Conservation (phyloP, 495 filamentous ascomycete species). For the Trichocladium uniseriatum region DNA sequence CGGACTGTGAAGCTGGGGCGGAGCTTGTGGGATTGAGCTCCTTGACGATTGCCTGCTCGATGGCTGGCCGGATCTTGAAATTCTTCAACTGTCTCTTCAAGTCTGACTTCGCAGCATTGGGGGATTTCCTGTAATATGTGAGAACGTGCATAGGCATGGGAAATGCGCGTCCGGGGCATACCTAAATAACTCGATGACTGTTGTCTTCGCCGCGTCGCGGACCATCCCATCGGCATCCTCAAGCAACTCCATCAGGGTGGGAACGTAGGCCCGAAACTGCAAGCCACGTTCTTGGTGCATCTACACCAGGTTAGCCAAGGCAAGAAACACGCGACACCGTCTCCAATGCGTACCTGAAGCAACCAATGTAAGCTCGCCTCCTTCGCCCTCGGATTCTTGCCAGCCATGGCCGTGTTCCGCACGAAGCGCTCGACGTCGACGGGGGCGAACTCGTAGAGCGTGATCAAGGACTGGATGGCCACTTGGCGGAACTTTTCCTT, state of each 20-base stretch:
- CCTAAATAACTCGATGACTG: conserved; percentile 78
- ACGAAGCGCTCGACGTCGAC: conserved; percentile 71
- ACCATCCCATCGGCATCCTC: conserved; percentile 85
- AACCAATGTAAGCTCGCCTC: conserved; percentile 80
- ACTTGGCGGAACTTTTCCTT: conserved; percentile 70
- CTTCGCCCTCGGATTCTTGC: conserved; percentile 73
- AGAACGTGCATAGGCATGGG: not conserved
- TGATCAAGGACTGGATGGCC: conserved; percentile 62
- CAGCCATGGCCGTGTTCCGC: conserved; percentile 64
- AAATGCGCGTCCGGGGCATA: conserved; percentile 27
- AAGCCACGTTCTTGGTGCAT: conserved; percentile 70
- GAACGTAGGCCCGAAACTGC: conserved; percentile 73
- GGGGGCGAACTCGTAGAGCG: conserved; percentile 57
- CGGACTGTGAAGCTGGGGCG: conserved; percentile 36
- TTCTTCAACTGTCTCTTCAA: conserved; percentile 71
- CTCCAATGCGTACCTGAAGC: conserved; percentile 42
- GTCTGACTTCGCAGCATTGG: conserved; percentile 76
- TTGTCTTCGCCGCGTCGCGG: conserved; percentile 69
- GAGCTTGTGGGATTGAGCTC: conserved; percentile 54
- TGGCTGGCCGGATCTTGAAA: conserved; percentile 73
- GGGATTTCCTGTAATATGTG: conserved; percentile 50
- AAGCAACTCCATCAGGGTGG: conserved; percentile 69
- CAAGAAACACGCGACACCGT: not conserved
- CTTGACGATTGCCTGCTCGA: conserved; percentile 65
- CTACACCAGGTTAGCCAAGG: conserved; percentile 31